phyloP scores from a whole-genome alignment of 2,329 filamentous ascomycete species.

The Ophiocordyceps australis region DNA sequence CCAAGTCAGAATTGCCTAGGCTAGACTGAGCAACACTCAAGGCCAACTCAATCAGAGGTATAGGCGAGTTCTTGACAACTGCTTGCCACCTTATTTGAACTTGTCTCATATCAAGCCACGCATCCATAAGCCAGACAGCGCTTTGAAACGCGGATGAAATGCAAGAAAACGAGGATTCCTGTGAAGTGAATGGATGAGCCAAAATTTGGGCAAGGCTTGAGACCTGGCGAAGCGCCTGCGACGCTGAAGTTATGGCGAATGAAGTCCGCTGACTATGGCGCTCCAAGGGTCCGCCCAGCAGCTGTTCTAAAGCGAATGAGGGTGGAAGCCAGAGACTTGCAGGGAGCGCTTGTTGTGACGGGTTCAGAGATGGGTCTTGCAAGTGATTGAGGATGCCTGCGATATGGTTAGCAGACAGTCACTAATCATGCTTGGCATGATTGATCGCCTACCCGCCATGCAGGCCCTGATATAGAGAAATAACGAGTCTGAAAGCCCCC shows the following conservation, averaged over 20 bases:
- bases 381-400: constrained; percentile 15
- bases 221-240: constrained; percentile 28
- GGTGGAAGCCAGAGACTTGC: constrained; percentile 18
- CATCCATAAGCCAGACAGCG: constrained; percentile 30
- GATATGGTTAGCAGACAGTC: constrained; percentile 4
- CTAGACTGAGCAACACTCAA: constrained; percentile 14
- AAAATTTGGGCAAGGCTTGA: constrained; percentile 24
- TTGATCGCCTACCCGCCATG: constrained; percentile 21
- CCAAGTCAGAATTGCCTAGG: constrained; percentile 3
- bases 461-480: constrained; percentile 27
- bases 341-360: constrained; percentile 9
- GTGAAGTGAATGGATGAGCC: constrained; percentile 17
- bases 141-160: constrained; percentile 18
- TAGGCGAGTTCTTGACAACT: constrained; percentile 10
- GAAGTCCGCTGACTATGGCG: constrained; percentile 11
- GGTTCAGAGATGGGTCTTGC: constrained; percentile 11
- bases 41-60: constrained; percentile 16
- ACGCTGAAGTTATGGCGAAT: constrained; percentile 19
- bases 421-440: not conserved
- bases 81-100: constrained; percentile 19
- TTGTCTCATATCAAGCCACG: constrained; percentile 21
- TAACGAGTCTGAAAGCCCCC: constrained; percentile 26
- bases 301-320: constrained; percentile 15
- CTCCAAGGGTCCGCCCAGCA: constrained; percentile 10
- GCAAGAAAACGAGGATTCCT: constrained; percentile 12